phyloP scores from a whole-genome alignment of 1,284 basidiomycete genomes.

The Papiliotrema fonsecae region DNA sequence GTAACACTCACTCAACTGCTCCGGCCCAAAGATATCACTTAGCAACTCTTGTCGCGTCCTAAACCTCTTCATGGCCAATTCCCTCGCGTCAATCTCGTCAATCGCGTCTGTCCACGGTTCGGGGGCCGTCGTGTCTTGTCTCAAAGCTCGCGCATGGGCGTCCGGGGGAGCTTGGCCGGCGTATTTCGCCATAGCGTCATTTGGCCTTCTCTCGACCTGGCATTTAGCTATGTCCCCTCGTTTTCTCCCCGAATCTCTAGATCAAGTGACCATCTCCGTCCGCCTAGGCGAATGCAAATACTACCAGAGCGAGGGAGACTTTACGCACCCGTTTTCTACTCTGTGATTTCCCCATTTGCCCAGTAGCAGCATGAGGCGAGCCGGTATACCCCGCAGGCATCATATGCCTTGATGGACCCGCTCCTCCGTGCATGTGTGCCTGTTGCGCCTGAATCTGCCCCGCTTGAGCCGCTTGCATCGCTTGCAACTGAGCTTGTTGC shows the following conservation, averaged over 20 bases:
- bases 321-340: too few species aligned
- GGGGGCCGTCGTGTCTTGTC: not conserved
- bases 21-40: conserved; percentile 40
- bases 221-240: too few species aligned
- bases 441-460: not conserved
- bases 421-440: too few species aligned
- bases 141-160: not conserved
- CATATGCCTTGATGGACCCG: too few species aligned
- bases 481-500: conserved; percentile 4
- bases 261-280: too few species aligned
- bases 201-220: not conserved
- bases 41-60: conserved; percentile 40
- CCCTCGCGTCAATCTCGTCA: conserved; percentile 42
- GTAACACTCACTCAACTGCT: conserved; percentile 34
- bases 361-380: too few species aligned
- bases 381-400: too few species aligned
- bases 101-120: conserved; percentile 44
- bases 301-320: too few species aligned
- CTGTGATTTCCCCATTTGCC: too few species aligned
- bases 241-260: too few species aligned
- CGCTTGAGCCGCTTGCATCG: not conserved
- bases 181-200: not conserved
- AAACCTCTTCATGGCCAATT: conserved; percentile 41
- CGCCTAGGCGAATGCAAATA: too few species aligned
- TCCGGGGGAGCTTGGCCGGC: not conserved